These are phyloP conservation scores for Eutrema yunnanense DNA, from an alignment of 345 rosid genomes.

Conservation along the genomic window DNA sequence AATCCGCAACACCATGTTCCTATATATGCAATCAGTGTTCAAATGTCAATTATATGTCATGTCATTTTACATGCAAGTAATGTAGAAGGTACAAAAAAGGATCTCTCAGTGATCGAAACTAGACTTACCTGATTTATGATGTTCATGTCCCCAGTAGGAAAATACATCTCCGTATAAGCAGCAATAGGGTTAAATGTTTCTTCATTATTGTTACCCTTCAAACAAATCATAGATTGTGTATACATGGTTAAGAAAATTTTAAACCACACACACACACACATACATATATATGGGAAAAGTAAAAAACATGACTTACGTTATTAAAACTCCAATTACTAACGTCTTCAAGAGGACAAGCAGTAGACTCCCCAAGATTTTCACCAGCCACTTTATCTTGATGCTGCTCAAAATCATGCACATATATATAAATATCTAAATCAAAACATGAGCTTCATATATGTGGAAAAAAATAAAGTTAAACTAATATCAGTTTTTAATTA, in stretches of 20 bases:
- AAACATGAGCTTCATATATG: not conserved
- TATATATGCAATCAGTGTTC: slow-evolving; percentile 4
- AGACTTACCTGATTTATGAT: not conserved
- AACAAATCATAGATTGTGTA: not conserved
- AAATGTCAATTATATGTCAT: not conserved
- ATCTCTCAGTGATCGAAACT: not conserved
- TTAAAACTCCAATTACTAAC: not conserved
- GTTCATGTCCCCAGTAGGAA: not conserved
- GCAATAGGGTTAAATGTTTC: not conserved
- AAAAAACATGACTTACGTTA: slow-evolving; percentile 9
- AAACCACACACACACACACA: not conserved
- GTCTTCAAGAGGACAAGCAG: not conserved
- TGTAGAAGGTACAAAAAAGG: not conserved
- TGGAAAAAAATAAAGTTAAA: not conserved
- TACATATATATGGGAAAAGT: not conserved
- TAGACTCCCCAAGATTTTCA: not conserved
- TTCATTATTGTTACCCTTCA: not conserved
- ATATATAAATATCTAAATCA: not conserved
- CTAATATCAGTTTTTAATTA: not conserved
- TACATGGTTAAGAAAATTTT: not conserved
- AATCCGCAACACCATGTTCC: not conserved
- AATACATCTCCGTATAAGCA: not conserved
- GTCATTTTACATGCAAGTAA: not conserved
- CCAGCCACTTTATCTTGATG: not conserved
- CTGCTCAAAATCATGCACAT: not conserved